phyloP scores from a whole-genome alignment of 208 protist genomes.

The Porcisia deanei region DNA sequence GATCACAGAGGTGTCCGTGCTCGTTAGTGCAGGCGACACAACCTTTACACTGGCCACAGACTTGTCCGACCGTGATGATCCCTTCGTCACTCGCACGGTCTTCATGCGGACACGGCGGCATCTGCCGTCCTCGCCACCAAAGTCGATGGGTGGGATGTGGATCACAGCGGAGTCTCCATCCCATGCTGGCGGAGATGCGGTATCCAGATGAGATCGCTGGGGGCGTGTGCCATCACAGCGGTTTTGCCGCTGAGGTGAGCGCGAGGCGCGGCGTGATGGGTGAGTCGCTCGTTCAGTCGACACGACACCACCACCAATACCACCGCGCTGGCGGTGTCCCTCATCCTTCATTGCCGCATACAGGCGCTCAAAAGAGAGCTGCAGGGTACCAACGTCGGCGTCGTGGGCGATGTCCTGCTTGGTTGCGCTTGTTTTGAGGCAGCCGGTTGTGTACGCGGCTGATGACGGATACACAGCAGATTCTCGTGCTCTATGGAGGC shows the following conservation, averaged over 20 bases:
- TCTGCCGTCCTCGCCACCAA: background rate
- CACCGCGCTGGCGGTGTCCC: background rate
- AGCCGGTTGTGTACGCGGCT: background rate
- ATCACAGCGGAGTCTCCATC: background rate
- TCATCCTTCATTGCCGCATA: slow-evolving; percentile 11
- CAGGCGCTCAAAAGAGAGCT: slow-evolving; percentile 6
- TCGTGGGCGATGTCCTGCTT: background rate
- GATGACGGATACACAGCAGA: background rate
- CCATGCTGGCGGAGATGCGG: slow-evolving; percentile 5
- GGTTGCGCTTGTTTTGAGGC: background rate
- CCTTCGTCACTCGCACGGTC: background rate
- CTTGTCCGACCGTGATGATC: background rate
- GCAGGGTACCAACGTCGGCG: background rate
- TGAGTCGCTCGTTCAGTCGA: background rate
- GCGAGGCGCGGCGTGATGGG: background rate
- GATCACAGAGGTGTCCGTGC: slow-evolving; percentile 29
- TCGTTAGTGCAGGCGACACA: slow-evolving; percentile 6
- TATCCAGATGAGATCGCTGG: background rate
- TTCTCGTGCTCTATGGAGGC: background rate
- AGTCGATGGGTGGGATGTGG: slow-evolving; percentile 11
- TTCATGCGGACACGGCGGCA: background rate
- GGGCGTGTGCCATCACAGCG: background rate
- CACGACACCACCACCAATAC: background rate
- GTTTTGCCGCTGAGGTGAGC: background rate
- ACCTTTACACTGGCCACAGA: background rate